Evolutionary conservation across 441 rosid genomes (phyloP), one percentile per base, ranked within the genome.

Genomic region (Brassica hybrid): DNA sequence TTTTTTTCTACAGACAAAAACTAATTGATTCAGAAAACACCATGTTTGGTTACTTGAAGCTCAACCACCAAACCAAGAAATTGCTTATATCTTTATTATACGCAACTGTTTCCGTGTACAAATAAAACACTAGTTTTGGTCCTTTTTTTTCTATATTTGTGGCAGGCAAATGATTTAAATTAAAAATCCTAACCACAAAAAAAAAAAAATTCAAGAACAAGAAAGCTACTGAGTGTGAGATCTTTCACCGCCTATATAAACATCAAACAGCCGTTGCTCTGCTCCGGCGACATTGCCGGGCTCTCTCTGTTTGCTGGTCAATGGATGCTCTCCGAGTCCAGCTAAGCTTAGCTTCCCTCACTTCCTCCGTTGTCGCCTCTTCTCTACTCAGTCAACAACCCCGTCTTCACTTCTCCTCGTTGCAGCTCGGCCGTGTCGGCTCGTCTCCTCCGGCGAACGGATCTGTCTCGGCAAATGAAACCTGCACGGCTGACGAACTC

Each of bases 401-500:
- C 1, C 62, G 38, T 2, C 48, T 7, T 50, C 58, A 18, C 45
- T 59, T 66, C 16, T 52, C 62, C 66, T 76, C 80, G 7, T 25
- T 67, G 30, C 74, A 67, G 64, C 70, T 72, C 38, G n/a, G 72
- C 62, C 80, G 80, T 54, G 17, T 43, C 71, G 6, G 21, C 43
- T 71, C 80, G 5, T 57, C 34, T 41, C 62, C 45, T 41, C 62
- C 45, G 62, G 67, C 69, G 66, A 58, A 62, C 43, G 16, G 38
- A 52, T 25, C 54, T 0, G 73, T 73, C 60, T 7, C 71, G 52
- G 68, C 9, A 17, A 63, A 59, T 69, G 62, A 62, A 45, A 61
- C 41, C n/a, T 80, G 67, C 30, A 72, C 83, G 71, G 81, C 88
- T 83, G 65, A 54, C 67, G 70, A 76, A 64, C 75, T 89, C 80